Evolutionary conservation across 75 land plant species (phyloP).

Genomic region (Isoetes taiwanensis): DNA sequence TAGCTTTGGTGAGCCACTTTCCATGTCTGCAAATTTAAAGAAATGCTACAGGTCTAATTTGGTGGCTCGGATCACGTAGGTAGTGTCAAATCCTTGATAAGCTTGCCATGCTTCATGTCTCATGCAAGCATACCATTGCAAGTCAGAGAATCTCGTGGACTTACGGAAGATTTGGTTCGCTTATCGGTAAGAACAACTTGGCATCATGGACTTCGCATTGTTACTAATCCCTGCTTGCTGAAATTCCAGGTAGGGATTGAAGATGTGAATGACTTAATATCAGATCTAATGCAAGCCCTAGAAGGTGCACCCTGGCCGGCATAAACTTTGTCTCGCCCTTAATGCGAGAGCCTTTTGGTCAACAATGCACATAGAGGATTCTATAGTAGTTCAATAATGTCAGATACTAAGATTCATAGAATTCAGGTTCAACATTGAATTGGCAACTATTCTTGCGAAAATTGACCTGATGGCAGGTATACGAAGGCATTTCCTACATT

Average conservation of each 20-base stretch:
- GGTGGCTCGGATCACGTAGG: constrained; percentile 26
- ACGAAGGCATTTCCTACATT: too few species aligned
- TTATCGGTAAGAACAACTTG: constrained; percentile 65
- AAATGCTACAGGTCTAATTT: background rate
- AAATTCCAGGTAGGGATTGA: constrained; percentile 71
- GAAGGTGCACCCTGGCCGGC: constrained; percentile 32
- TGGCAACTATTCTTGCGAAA: too few species aligned
- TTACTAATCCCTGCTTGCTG: background rate
- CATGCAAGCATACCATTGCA: constrained; percentile 84
- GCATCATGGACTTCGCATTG: background rate
- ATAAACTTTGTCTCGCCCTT: background rate
- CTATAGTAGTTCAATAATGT: too few species aligned
- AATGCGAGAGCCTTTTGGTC: too few species aligned
- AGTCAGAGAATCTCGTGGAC: constrained; percentile 69
- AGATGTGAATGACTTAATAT: constrained; percentile 77
- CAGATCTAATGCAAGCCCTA: constrained; percentile 60
- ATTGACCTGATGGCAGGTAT: too few species aligned
- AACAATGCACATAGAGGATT: too few species aligned
- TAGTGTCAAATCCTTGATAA: constrained; percentile 93
- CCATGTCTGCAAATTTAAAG: too few species aligned
- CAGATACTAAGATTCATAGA: too few species aligned
- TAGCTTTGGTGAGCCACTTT: constrained; percentile 93
- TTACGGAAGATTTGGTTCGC: constrained; percentile 73
- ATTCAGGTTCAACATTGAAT: too few species aligned
- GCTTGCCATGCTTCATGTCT: constrained; percentile 98